These are phyloP conservation scores for Chloroidium sp. DNA, from an alignment of 163 green algal species.

Conservation along the genomic window DNA sequence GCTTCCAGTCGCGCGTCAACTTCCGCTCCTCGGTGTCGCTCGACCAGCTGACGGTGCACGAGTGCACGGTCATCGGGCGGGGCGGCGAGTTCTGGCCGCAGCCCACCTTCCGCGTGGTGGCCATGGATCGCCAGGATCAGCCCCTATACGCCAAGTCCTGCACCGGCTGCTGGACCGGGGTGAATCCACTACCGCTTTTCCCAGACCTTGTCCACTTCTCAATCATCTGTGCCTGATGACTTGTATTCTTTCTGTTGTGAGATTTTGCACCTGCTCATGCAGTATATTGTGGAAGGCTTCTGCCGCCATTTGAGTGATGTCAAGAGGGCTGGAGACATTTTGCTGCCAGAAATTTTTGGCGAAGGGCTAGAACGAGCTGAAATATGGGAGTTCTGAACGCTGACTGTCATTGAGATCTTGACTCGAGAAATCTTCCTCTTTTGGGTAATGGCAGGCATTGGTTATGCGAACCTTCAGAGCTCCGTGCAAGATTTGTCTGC, in stretches of 20 bases:
- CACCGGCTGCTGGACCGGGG: slow-evolving; percentile 76
- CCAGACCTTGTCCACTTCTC: not conserved
- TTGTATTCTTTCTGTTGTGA: not conserved
- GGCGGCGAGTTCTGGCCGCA: slow-evolving; percentile 59
- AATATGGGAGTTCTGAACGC: no score
- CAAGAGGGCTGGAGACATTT: no score
- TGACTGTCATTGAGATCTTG: no score
- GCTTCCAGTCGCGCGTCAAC: slow-evolving; percentile 60
- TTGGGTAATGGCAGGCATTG: no score
- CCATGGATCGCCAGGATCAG: slow-evolving; percentile 66
- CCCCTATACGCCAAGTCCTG: slow-evolving; percentile 67
- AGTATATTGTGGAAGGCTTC: not conserved
- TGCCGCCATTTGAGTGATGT: not conserved
- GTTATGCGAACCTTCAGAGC: no score
- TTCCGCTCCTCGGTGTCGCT: slow-evolving; percentile 64
- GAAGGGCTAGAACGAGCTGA: no score
- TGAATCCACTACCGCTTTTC: slow-evolving; percentile 12
- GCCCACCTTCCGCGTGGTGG: slow-evolving; percentile 73
- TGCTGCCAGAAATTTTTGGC: no score
- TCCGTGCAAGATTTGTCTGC: no score
- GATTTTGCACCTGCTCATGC: not conserved
- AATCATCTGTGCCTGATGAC: not conserved
- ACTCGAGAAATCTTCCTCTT: no score
- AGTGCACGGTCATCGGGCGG: slow-evolving; percentile 68
- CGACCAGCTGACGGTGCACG: slow-evolving; percentile 66